A percentile compares a stretch with the other conserved stretches of the same genome.
phyloP scores from a whole-genome alignment of 2,329 filamentous ascomycete species.

The Tolypocladium paradoxum region DNA sequence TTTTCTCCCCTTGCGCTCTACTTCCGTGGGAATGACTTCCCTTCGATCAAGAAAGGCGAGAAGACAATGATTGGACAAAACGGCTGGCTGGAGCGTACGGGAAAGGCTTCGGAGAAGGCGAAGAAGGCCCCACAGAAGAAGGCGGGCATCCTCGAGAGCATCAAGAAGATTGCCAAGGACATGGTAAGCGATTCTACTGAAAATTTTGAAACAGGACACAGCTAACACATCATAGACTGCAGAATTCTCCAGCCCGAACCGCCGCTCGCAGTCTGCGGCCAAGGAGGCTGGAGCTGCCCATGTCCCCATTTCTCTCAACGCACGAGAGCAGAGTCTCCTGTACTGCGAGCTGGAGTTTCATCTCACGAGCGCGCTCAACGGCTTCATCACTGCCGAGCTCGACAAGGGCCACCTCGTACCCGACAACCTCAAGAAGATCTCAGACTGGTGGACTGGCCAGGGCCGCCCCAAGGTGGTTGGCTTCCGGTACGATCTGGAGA shows the following conservation, averaged over 20 bases:
- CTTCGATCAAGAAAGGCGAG: slow-evolving; percentile 26
- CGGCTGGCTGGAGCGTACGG: slow-evolving; percentile 44
- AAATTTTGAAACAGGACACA: background rate
- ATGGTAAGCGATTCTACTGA: slow-evolving; percentile 27
- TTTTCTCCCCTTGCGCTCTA: slow-evolving; percentile 34
- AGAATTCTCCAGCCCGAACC: slow-evolving; percentile 24
- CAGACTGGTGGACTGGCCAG: slow-evolving; percentile 39
- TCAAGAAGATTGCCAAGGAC: slow-evolving; percentile 43
- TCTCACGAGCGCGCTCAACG: slow-evolving; percentile 38
- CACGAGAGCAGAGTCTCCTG: slow-evolving; percentile 46
- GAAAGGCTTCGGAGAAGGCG: slow-evolving; percentile 8
- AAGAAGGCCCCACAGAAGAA: slow-evolving; percentile 25
- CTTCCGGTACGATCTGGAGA: slow-evolving; percentile 50
- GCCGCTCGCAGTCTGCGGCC: slow-evolving; percentile 18
- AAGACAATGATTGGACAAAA: slow-evolving; percentile 45
- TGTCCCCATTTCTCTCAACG: slow-evolving; percentile 38
- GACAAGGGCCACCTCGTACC: slow-evolving; percentile 43
- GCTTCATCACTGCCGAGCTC: slow-evolving; percentile 41
- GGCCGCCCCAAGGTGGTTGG: slow-evolving; percentile 44
- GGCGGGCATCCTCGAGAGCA: slow-evolving; percentile 29
- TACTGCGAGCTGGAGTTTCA: slow-evolving; percentile 49
- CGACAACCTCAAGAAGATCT: slow-evolving; percentile 38
- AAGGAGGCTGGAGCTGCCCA: slow-evolving; percentile 18
- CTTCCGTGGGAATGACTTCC: slow-evolving; percentile 27
- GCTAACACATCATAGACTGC: slow-evolving; percentile 13